A percentile compares a stretch with the other conserved stretches of the same genome.
These are phyloP conservation scores for Saturnispora diversa DNA, from an alignment of 805 yeast species.

Conservation along the genomic window DNA sequence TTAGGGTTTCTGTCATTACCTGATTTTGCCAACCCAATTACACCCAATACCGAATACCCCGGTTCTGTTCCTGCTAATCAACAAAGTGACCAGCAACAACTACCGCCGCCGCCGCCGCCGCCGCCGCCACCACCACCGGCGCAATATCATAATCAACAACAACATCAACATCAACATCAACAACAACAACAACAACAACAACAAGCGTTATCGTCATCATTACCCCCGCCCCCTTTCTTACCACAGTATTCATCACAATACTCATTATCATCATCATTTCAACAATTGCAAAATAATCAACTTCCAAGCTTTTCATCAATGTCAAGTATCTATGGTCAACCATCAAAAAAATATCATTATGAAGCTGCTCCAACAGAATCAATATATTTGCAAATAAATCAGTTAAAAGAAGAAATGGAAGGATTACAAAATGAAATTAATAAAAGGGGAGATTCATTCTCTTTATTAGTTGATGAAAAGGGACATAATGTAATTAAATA, in stretches of 20 bases:
- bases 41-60: neutral
- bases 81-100: too few species aligned
- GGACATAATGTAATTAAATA: neutral
- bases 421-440: neutral
- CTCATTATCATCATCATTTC: neutral
- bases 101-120: too few species aligned
- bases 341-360: neutral
- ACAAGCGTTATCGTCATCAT: neutral
- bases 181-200: constrained; percentile 2
- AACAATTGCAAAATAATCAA: neutral
- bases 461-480: neutral
- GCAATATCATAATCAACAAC: too few species aligned
- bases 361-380: constrained; percentile 2
- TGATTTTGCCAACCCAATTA: neutral
- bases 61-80: too few species aligned
- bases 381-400: neutral
- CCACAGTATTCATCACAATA: neutral
- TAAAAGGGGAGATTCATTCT: constrained; percentile 4
- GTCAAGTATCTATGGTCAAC: neutral
- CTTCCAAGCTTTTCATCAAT: neutral
- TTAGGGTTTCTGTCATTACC: neutral
- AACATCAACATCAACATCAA: neutral
- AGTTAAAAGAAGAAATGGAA: constrained; percentile 1
- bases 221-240: neutral
- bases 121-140: constrained; percentile 1